Evolutionary conservation across 2,329 filamentous ascomycete species (phyloP).

Genomic region (Bretziella fagacearum): DNA sequence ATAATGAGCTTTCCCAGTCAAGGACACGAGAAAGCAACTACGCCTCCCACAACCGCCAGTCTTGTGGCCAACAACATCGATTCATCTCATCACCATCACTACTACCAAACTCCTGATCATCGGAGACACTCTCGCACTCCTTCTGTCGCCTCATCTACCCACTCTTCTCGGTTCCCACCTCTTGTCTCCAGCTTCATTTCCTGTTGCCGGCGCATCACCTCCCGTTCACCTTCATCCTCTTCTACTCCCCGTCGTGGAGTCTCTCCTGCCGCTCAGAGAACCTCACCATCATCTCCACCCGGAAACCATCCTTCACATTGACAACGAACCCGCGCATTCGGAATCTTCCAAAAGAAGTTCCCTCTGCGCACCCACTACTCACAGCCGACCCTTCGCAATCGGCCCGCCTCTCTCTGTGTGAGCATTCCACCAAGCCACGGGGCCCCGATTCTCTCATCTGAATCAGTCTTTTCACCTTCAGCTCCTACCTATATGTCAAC

Average conservation of each 20-base stretch:
- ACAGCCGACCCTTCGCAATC: conserved; percentile 6
- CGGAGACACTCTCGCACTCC: background rate
- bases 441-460: background rate
- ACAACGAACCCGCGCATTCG: conserved; percentile 14
- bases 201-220: conserved; percentile 5
- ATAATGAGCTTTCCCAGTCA: conserved; percentile 12
- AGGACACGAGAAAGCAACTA: conserved; percentile 6
- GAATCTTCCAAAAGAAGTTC: conserved; percentile 12
- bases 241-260: background rate
- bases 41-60: background rate
- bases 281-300: background rate
- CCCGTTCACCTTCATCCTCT: conserved; percentile 1
- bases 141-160: background rate
- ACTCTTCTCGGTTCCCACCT: conserved; percentile 3
- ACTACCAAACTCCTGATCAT: background rate
- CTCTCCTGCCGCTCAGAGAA: background rate
- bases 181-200: conserved; percentile 9
- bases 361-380: conserved; percentile 8
- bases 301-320: conserved; percentile 9
- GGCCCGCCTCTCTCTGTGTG: background rate
- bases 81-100: background rate
- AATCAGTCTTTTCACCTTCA: background rate
- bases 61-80: too few relatives aligned
- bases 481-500: background rate
- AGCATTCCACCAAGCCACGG: background rate